Percentiles rank a stretch among this genome's conserved stretches.
phyloP scores from a whole-genome alignment of 2,329 filamentous ascomycete species.

The Fragosphaeria purpurea region DNA sequence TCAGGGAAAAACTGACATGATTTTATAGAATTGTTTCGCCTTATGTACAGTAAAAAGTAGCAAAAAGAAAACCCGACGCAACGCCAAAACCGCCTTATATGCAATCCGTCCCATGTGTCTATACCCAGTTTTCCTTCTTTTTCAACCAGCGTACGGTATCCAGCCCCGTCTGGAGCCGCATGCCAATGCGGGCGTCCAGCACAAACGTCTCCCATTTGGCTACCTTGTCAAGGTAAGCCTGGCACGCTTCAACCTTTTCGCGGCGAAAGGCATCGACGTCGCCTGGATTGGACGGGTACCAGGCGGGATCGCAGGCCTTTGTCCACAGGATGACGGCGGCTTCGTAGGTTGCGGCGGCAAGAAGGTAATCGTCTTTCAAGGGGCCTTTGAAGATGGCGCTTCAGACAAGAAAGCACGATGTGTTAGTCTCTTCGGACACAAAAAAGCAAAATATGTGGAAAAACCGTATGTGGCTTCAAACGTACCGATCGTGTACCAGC shows the following conservation, averaged over 20 bases:
- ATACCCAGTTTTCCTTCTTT: conserved; percentile 28
- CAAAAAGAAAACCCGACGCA: no score
- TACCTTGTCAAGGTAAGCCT: conserved; percentile 55
- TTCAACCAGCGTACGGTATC: conserved; percentile 52
- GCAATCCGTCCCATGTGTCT: not conserved
- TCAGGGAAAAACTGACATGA: no score
- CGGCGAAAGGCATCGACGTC: conserved; percentile 27
- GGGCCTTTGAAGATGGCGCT: conserved; percentile 45
- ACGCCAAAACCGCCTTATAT: no score
- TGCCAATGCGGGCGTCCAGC: conserved; percentile 63
- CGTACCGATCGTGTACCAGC: conserved; percentile 52
- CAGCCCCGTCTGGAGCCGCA: conserved; percentile 61
- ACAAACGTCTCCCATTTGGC: conserved; percentile 62
- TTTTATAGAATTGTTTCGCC: no score
- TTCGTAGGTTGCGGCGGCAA: conserved; percentile 75
- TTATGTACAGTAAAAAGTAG: no score
- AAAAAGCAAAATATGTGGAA: no score
- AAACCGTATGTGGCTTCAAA: no score
- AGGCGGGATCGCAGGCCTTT: conserved; percentile 40
- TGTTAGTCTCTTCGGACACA: no score
- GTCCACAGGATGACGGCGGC: conserved; percentile 74
- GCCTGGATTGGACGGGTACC: conserved; percentile 15
- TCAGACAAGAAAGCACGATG: no score
- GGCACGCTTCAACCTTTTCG: conserved; percentile 49
- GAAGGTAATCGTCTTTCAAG: conserved; percentile 58